phyloP scores from a whole-genome alignment of 2,329 filamentous ascomycete species.

The Thelonectria blattea region DNA sequence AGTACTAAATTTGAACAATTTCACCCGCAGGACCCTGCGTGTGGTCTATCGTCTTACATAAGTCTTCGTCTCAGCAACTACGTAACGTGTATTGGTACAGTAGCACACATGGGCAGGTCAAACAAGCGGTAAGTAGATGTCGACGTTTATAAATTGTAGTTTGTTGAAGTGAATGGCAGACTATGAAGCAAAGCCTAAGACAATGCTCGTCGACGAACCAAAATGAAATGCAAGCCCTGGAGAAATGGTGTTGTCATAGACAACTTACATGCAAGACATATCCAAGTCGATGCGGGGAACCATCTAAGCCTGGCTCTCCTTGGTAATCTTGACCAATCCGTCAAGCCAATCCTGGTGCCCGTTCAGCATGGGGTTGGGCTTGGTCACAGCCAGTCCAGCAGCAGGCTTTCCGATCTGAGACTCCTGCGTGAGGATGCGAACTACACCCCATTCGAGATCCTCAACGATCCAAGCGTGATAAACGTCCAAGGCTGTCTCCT shows the following conservation, averaged over 20 bases:
- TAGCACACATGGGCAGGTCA: no score
- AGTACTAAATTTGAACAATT: neutral
- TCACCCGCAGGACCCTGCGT: no score
- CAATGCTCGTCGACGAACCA: neutral
- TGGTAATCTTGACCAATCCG: conserved; percentile 28
- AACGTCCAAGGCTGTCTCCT: conserved; percentile 27
- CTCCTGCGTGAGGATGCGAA: conserved; percentile 40
- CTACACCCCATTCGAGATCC: conserved; percentile 36
- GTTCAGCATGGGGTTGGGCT: conserved; percentile 37
- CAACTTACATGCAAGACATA: neutral
- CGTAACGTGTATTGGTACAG: no score
- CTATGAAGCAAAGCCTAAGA: neutral
- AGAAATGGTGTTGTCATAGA: neutral
- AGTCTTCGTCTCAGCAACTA: no score
- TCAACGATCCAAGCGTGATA: conserved; percentile 42
- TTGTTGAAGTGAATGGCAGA: no score
- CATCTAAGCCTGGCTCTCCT: conserved; percentile 1
- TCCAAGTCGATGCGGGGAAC: neutral
- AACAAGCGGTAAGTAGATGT: no score
- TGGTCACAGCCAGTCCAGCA: conserved; percentile 25
- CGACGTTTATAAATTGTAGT: no score
- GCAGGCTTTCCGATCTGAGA: conserved; percentile 39
- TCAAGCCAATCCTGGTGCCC: conserved; percentile 41
- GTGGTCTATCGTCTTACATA: no score
- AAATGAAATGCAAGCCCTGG: neutral